phyloP scores from a whole-genome alignment of 495 filamentous ascomycete species.

The Hypoxylon lienhwacheense region DNA sequence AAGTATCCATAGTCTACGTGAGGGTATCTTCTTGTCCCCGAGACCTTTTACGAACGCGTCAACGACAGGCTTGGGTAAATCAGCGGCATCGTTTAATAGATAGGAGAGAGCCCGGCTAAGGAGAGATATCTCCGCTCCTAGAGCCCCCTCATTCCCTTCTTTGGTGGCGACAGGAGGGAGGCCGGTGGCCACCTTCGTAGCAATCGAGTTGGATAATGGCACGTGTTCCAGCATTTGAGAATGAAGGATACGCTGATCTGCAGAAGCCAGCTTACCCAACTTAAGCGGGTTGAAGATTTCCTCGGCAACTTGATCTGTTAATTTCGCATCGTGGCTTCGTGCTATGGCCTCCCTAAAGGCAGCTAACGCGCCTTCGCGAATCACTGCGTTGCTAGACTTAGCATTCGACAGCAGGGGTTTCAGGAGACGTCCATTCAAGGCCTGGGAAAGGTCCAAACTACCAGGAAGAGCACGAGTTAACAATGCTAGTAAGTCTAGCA shows the following conservation, averaged over 20 bases:
- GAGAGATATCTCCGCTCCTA: conserved; percentile 71
- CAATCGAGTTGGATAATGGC: conserved; percentile 56
- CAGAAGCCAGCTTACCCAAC: conserved; percentile 72
- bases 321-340: conserved; percentile 57
- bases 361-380: conserved; percentile 72
- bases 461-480: conserved; percentile 68
- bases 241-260: conserved; percentile 79
- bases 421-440: conserved; percentile 67
- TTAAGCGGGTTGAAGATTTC: conserved; percentile 80
- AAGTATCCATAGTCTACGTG: conserved; percentile 80
- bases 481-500: conserved; percentile 73
- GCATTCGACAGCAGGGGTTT: conserved; percentile 84
- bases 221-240: conserved; percentile 73
- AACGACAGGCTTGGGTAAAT: conserved; percentile 61
- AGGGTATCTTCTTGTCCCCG: conserved; percentile 75
- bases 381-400: conserved; percentile 80
- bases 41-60: conserved; percentile 80
- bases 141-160: conserved; percentile 82
- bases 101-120: conserved; percentile 62
- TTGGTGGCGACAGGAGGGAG: conserved; percentile 68
- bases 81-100: conserved; percentile 59
- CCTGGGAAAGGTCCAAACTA: conserved; percentile 72
- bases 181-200: conserved; percentile 64
- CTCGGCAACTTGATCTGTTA: conserved; percentile 65
- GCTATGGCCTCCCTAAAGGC: conserved; percentile 68